Evolutionary conservation across 2,329 filamentous ascomycete species (phyloP).

Genomic region (Lachnum nothofagi): DNA sequence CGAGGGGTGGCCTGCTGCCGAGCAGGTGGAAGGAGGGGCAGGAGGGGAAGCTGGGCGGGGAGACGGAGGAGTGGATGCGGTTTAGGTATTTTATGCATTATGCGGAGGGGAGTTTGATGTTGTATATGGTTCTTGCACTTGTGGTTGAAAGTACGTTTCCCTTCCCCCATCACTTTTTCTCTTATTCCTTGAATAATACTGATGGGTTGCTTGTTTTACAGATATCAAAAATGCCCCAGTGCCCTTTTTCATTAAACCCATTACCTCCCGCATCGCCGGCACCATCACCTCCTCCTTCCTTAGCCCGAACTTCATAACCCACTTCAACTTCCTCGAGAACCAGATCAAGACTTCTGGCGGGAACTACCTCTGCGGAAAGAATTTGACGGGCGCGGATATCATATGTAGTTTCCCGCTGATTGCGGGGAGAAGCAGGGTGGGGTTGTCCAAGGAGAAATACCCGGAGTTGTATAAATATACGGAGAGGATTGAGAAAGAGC

Average conservation of each 20-base stretch:
- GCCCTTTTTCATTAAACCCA: constrained; percentile 65
- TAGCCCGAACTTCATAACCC: constrained; percentile 41
- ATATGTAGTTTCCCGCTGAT: constrained; percentile 48
- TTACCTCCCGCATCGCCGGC: constrained; percentile 50
- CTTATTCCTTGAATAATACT: background rate
- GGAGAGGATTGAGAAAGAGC: constrained; percentile 39
- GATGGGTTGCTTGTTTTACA: constrained; percentile 37
- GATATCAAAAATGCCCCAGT: constrained; percentile 51
- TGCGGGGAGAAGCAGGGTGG: constrained; percentile 35
- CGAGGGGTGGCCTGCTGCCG: constrained; percentile 45
- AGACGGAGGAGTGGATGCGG: constrained; percentile 56
- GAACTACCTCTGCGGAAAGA: constrained; percentile 44
- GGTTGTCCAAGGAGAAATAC: constrained; percentile 38
- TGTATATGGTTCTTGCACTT: constrained; percentile 58
- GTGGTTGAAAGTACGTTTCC: constrained; percentile 49
- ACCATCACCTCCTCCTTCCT: constrained; percentile 43
- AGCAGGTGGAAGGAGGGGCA: constrained; percentile 52
- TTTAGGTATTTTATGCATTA: constrained; percentile 75
- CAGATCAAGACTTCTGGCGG: constrained; percentile 44
- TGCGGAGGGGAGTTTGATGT: constrained; percentile 78
- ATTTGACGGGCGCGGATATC: constrained; percentile 48
- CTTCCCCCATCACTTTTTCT: background rate
- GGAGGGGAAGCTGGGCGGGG: constrained; percentile 52
- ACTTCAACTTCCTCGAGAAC: constrained; percentile 47
- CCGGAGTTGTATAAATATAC: constrained; percentile 44